Evolutionary conservation across 306 rosid genomes (phyloP).

Genomic region (Quercus wislizeni): DNA sequence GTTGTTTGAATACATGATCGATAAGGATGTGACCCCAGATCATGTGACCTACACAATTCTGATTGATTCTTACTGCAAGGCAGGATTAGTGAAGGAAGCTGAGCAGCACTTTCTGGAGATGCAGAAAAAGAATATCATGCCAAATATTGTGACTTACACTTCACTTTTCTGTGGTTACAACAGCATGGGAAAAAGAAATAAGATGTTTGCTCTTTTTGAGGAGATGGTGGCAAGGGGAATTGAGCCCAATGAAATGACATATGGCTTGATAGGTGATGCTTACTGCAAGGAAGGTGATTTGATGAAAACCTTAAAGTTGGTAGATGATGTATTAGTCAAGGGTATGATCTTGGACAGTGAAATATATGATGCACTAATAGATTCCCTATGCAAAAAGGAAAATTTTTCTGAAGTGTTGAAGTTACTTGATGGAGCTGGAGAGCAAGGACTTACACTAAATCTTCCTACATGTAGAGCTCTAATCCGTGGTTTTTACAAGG

Average conservation of each 20-base stretch:
- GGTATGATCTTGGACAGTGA: conserved; percentile 19
- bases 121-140: conserved; percentile 25
- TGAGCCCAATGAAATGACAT: conserved; percentile 28
- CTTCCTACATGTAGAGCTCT: conserved; percentile 25
- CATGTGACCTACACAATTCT: conserved; percentile 36
- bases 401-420: conserved; percentile 12
- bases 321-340: conserved; percentile 31
- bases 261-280: conserved; percentile 28
- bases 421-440: conserved; percentile 34
- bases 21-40: conserved; percentile 27
- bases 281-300: conserved; percentile 34
- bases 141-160: conserved; percentile 28
- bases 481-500: conserved; percentile 27
- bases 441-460: conserved; percentile 23
- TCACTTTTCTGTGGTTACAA: conserved; percentile 38
- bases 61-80: conserved; percentile 32
- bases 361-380: conserved; percentile 19
- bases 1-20: conserved; percentile 31
- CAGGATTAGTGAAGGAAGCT: conserved; percentile 32
- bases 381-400: conserved; percentile 25
- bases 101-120: conserved; percentile 41
- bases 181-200: conserved; percentile 19
- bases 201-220: conserved; percentile 35
- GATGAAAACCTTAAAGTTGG: conserved; percentile 28
- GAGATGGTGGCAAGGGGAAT: conserved; percentile 39